phyloP scores from a whole-genome alignment of 2,329 filamentous ascomycete species.

The Alternaria longipes region DNA sequence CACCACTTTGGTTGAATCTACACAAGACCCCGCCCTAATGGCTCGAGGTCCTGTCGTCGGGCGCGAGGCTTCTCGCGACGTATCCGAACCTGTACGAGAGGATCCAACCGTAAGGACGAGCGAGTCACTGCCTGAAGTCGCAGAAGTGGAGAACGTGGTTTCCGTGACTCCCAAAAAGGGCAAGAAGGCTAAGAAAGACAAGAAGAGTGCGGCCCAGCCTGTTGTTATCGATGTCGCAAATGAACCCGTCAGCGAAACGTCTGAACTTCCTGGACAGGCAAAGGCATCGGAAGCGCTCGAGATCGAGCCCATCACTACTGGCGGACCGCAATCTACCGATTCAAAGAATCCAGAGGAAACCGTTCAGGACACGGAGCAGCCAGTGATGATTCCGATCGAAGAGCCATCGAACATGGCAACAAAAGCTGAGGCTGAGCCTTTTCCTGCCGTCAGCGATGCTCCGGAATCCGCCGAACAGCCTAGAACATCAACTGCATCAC shows the following conservation, averaged over 20 bases:
- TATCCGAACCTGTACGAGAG: slow-evolving; percentile 5
- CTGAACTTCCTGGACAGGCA: neutral
- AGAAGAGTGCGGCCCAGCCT: slow-evolving; percentile 37
- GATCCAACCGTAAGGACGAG: slow-evolving; percentile 9
- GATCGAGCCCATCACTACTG: neutral
- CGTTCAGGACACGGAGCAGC: neutral
- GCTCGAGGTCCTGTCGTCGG: neutral
- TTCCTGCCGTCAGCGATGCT: neutral
- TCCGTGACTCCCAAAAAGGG: slow-evolving; percentile 29
- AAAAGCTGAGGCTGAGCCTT: neutral
- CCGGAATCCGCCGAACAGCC: slow-evolving; percentile 1
- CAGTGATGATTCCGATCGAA: neutral
- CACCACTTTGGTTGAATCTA: neutral
- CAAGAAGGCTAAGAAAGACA: slow-evolving; percentile 43
- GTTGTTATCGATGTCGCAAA: slow-evolving; percentile 15
- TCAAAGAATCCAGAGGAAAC: neutral
- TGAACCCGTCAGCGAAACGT: slow-evolving; percentile 4
- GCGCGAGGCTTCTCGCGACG: neutral
- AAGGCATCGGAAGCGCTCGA: slow-evolving; percentile 1
- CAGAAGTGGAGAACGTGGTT: slow-evolving; percentile 25
- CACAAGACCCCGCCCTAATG: neutral
- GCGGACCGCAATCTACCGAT: neutral
- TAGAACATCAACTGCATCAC: neutral
- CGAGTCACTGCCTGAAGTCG: slow-evolving; percentile 17
- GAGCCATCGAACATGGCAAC: neutral